Evolutionary conservation across 306 rosid genomes (phyloP).

Genomic region (Pueraria montana): DNA sequence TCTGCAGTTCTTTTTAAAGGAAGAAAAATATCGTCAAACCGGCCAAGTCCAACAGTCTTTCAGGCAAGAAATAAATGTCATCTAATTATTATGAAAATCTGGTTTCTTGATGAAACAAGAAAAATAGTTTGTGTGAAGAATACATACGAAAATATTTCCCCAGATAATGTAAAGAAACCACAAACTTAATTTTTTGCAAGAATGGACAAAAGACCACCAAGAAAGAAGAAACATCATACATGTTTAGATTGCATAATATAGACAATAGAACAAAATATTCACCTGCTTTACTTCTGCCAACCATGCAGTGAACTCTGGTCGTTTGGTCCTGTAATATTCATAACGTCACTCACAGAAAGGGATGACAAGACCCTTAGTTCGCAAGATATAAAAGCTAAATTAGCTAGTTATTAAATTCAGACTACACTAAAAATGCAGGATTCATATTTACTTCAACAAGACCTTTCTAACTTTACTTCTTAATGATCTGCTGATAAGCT

Average conservation of each 20-base stretch:
- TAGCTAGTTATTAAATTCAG: slow-evolving; percentile 11
- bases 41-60: neutral
- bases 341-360: slow-evolving; percentile 45
- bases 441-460: slow-evolving; percentile 1
- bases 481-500: slow-evolving; percentile 20
- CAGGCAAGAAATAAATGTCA: slow-evolving; percentile 19
- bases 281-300: slow-evolving; percentile 93
- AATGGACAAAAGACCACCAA: neutral
- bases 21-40: neutral
- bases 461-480: neutral
- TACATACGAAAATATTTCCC: slow-evolving; percentile 25
- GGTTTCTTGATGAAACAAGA: slow-evolving; percentile 24
- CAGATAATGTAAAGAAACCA: slow-evolving; percentile 5
- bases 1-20: neutral
- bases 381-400: slow-evolving; percentile 44
- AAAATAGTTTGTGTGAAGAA: slow-evolving; percentile 13
- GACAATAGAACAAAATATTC: slow-evolving; percentile 42
- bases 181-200: slow-evolving; percentile 16
- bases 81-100: neutral
- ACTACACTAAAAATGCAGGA: slow-evolving; percentile 27
- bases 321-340: slow-evolving; percentile 77
- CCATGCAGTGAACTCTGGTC: slow-evolving; percentile 99
- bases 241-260: slow-evolving; percentile 11
- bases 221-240: slow-evolving; percentile 1
- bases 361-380: slow-evolving; percentile 40